These are phyloP conservation scores for Trichoderma atroviride DNA, from an alignment of 2,329 filamentous ascomycete species.

Conservation along the genomic window DNA sequence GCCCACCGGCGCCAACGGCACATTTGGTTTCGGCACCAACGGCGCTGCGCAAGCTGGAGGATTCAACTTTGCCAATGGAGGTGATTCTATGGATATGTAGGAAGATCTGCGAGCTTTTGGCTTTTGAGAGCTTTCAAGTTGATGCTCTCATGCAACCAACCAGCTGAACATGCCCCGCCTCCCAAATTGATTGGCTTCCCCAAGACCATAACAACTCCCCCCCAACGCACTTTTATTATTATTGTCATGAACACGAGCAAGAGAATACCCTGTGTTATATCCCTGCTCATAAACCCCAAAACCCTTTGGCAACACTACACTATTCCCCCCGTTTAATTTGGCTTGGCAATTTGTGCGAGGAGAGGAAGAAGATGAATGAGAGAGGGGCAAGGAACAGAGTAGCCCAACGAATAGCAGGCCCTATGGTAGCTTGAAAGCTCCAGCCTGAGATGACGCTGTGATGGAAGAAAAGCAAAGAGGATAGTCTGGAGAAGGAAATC, in stretches of 20 bases:
- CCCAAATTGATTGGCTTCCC: conserved; percentile 19
- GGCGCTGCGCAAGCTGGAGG: conserved; percentile 67
- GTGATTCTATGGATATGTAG: conserved; percentile 67
- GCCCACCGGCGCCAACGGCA: conserved; percentile 67
- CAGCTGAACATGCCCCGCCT: conserved; percentile 4
- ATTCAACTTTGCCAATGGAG: conserved; percentile 88
- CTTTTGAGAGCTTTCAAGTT: not conserved
- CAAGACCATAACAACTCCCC: conserved; percentile 10
- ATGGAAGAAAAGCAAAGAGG: conserved; percentile 27
- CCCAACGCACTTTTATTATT: conserved; percentile 12
- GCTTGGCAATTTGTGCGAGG: conserved; percentile 43
- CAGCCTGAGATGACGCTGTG: conserved; percentile 50
- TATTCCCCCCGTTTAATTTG: conserved; percentile 41
- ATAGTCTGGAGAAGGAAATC: conserved; percentile 29
- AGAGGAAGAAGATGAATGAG: conserved; percentile 28
- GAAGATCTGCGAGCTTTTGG: conserved; percentile 34
- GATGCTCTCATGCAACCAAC: conserved; percentile 14
- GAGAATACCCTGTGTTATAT: conserved; percentile 10
- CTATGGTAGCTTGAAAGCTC: conserved; percentile 68
- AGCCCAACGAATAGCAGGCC: conserved; percentile 42
- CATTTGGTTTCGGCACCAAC: conserved; percentile 77
- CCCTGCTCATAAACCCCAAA: conserved; percentile 28
- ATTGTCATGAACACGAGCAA: conserved; percentile 23
- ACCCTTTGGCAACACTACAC: conserved; percentile 39
- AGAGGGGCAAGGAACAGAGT: conserved; percentile 16